Conservation (phyloP, 164 flowering plant species). For the Vitis cinerea region DNA sequence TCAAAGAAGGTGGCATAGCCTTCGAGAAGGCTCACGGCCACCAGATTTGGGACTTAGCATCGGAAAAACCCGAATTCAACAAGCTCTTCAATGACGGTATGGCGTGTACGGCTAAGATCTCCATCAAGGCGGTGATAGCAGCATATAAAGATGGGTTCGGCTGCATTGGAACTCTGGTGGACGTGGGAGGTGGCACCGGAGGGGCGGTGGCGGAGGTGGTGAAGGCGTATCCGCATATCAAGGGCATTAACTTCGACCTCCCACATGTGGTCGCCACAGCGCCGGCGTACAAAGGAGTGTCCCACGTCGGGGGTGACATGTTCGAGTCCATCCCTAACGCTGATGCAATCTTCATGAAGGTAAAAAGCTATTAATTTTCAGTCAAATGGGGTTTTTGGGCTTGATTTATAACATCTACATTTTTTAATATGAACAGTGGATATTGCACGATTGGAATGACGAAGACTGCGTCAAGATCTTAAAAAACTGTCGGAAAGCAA, state of each 20-base stretch:
- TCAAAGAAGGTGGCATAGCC: conserved; percentile 36
- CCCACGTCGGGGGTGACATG: conserved; percentile 50
- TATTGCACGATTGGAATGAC: conserved; percentile 50
- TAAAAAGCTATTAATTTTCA: background rate
- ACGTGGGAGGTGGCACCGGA: conserved; percentile 58
- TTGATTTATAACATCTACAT: no score
- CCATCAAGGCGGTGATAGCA: conserved; percentile 18
- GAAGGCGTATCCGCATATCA: conserved; percentile 34
- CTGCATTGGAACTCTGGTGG: conserved; percentile 34
- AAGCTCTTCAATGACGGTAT: conserved; percentile 32
- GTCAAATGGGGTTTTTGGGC: background rate
- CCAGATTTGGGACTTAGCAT: conserved; percentile 34
- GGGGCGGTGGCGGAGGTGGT: conserved; percentile 29
- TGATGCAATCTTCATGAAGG: conserved; percentile 48
- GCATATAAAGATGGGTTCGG: conserved; percentile 38
- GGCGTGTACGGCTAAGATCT: conserved; percentile 30
- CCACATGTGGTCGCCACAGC: conserved; percentile 46
- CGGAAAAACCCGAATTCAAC: conserved; percentile 29
- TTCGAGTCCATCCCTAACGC: conserved; percentile 41
- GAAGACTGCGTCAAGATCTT: conserved; percentile 42
- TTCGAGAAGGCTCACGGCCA: conserved; percentile 41
- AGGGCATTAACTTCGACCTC: conserved; percentile 48
- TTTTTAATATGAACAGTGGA: conserved; percentile 22
- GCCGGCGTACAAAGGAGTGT: conserved; percentile 28
- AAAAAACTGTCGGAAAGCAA: conserved; percentile 34